A percentile compares a stretch with the other conserved stretches of the same genome.
These are phyloP conservation scores for Exserohilum rostratum DNA, from an alignment of 2,329 filamentous ascomycete genomes.

Conservation along the genomic window DNA sequence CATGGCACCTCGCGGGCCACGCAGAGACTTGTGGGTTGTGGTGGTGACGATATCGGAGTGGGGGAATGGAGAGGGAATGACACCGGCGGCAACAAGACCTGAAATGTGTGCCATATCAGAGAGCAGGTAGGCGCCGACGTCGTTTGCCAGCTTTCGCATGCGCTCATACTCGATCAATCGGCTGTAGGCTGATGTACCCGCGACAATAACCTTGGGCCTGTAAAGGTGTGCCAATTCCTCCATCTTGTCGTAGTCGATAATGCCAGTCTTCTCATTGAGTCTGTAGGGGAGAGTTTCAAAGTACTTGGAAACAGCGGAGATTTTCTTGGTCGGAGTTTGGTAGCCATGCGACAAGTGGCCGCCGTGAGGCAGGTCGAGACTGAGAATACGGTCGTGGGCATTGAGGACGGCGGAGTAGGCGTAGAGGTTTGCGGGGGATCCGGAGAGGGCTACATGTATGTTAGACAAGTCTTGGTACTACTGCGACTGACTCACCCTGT, in stretches of 20 bases:
- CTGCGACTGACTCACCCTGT: constrained; percentile 65
- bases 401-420: constrained; percentile 94
- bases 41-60: constrained; percentile 97
- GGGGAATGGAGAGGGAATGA: constrained; percentile 91
- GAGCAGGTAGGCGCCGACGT: constrained; percentile 90
- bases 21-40: constrained; percentile 98
- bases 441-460: constrained; percentile 71
- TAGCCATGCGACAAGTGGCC: constrained; percentile 97
- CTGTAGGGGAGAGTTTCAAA: constrained; percentile 99
- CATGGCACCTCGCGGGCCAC: constrained; percentile 97
- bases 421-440: constrained; percentile 74
- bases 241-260: constrained; percentile 95
- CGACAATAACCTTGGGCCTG: constrained; percentile 94
- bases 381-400: constrained; percentile 95
- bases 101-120: constrained; percentile 99
- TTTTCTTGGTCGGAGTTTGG: constrained; percentile 82
- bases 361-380: constrained; percentile 92
- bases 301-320: constrained; percentile 97
- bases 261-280: constrained; percentile 83
- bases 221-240: constrained; percentile 90
- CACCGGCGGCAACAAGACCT: constrained; percentile 88
- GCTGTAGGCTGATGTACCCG: constrained; percentile 97
- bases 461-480: constrained; percentile 5
- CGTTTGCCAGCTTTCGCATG: constrained; percentile 95
- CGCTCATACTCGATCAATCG: constrained; percentile 94